phyloP scores from a whole-genome alignment of 106 monocot genomes.

The Allium sativum region DNA sequence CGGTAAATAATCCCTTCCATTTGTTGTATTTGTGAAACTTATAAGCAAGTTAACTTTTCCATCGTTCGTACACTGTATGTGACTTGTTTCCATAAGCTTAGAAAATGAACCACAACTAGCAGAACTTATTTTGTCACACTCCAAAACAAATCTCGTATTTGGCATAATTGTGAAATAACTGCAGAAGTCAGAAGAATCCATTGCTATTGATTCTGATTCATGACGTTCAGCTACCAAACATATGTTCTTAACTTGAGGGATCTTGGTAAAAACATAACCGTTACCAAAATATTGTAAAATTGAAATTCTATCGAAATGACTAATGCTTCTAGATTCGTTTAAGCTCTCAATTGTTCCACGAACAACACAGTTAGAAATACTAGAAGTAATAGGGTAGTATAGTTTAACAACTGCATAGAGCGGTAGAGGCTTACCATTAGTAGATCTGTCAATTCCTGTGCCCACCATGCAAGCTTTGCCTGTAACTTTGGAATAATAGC shows the following conservation, averaged over 20 bases:
- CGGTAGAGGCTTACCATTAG: conserved; percentile 21
- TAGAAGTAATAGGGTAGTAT: conserved; percentile 9
- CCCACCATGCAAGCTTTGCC: conserved; percentile 76
- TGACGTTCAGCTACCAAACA: conserved; percentile 8
- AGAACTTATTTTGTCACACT: neutral
- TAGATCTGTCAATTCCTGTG: neutral
- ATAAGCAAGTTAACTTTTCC: conserved; percentile 35
- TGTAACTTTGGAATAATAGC: conserved; percentile 40
- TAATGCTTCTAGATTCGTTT: neutral
- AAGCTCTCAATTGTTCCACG: conserved; percentile 17
- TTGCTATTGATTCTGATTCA: neutral
- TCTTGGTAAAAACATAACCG: conserved; percentile 42
- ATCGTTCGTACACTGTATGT: conserved; percentile 28
- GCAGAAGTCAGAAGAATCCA: neutral
- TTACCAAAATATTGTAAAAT: conserved; percentile 32
- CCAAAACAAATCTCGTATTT: neutral
- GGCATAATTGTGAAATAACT: neutral
- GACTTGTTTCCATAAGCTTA: neutral
- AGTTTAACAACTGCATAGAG: conserved; percentile 36
- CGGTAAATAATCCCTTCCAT: neutral
- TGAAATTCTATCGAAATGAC: conserved; percentile 27
- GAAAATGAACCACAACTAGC: neutral
- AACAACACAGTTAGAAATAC: conserved; percentile 24
- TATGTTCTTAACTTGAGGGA: conserved; percentile 14
- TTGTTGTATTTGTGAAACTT: conserved; percentile 27